Base-by-base conservation (phyloP, 2,329 filamentous ascomycete genomes). In the Claviceps purpurea region DNA sequence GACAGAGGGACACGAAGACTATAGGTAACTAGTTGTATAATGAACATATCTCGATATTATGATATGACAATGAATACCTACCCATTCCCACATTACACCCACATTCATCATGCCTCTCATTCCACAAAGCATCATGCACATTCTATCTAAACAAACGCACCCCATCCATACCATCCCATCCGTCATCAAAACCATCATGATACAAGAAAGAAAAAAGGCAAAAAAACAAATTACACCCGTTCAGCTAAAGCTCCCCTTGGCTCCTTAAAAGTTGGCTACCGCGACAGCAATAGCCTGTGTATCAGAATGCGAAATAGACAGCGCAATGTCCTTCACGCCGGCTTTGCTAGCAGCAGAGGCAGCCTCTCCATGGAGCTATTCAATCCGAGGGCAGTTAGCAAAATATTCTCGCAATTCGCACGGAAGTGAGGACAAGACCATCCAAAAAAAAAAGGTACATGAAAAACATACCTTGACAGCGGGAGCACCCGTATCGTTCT, bases 281-380 rank as follows among this genome's bases (percentile, higher is more conserved):
- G 94, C 93, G 62, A 98, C 87, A 46, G 93, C 91, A 63, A 97
- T 90, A 55, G 93, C 90, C 71, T 98, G 93, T 54, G 78, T 84
- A 61, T 97, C 91, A 41, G 87, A 93, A 71, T 98, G 94, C 61
- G 91, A 96, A 65, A 98, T 96, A 64, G 89, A 95, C 60, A 98
- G 86, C 58, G 78, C 91, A 58, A 97, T 84, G 52, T 83, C 82
- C 75, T 91, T 95, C 44, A 97, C 82, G 56, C 90, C 89, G 26
- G 85, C 89, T 67, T 87, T 78, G 67, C 85, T 82, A n/a, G 93
- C 93, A 51, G 88, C 89, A 50, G 79, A 71, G 56, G 89, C 82
- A 50, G 93, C 93, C 56, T 87, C 81, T 59, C 91, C 93, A 59
- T 91, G 85, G 47, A 98, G 81, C 89, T 96, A 62, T 59, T 47